phyloP scores from a whole-genome alignment of 352 stramenopile genomes.

The Phytophthora cactorum region DNA sequence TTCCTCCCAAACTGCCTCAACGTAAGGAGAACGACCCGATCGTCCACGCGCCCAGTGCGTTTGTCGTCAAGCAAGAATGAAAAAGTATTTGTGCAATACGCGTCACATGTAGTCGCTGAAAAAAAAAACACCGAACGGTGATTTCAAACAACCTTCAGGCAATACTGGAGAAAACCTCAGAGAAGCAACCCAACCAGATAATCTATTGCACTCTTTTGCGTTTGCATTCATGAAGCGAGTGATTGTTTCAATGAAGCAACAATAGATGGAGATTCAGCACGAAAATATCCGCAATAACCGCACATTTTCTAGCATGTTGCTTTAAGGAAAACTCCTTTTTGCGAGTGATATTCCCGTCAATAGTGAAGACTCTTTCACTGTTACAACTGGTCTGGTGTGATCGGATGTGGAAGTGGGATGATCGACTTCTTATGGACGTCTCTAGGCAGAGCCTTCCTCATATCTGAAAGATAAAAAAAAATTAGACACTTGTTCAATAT shows the following conservation, averaged over 20 bases:
- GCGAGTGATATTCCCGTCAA: too few relatives aligned
- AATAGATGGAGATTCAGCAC: too few relatives aligned
- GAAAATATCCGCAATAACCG: not conserved
- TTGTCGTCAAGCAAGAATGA: constrained; percentile 21
- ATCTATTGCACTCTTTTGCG: constrained; percentile 20
- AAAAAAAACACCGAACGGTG: not conserved
- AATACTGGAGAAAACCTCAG: not conserved
- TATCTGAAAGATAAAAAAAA: constrained; percentile 66
- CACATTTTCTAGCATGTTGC: not conserved
- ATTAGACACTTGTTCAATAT: not conserved
- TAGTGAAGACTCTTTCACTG: not conserved
- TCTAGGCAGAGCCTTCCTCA: constrained; percentile 91
- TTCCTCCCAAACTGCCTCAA: constrained; percentile 26
- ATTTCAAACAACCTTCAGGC: not conserved
- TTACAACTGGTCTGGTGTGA: constrained; percentile 85
- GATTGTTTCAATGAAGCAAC: not conserved
- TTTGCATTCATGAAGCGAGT: constrained; percentile 2
- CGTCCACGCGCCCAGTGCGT: constrained; percentile 14
- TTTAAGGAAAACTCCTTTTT: not conserved
- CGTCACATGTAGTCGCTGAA: constrained; percentile 8
- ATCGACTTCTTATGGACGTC: constrained; percentile 92
- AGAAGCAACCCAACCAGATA: constrained; percentile 25
- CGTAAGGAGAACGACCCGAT: constrained; percentile 21
- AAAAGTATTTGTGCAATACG: constrained; percentile 29
- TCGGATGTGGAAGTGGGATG: constrained; percentile 86